Base-by-base conservation (phyloP, 1,139 yeast species). In the Suhomyces anneliseae region DNA sequence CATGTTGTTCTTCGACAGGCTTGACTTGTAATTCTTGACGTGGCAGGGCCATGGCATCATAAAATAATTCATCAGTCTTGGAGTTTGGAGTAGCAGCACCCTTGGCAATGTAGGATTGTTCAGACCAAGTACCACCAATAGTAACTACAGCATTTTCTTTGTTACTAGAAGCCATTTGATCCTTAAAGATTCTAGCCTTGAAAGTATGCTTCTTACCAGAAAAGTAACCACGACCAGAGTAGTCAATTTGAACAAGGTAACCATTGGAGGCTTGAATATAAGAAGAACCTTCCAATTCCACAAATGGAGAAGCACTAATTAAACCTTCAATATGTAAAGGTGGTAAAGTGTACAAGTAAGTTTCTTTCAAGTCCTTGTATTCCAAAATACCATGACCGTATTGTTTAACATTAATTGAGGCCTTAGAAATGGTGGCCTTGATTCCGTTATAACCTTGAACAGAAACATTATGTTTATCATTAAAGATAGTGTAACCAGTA, bases 261-360 rank as follows among this genome's bases (percentile, higher is more conserved):
- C 98, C 98, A 44, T 81, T 77, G 7, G 95, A 83, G 35, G 90
- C 77, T 67, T 88, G 95, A 60, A 93, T 89, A 62, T 74, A 83
- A 19, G 95, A 81, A 54, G 83, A 83, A 49, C 95, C 96, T 63
- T 92, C 97, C 53, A 93, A 78, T 66, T 88, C 96, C 37, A 87
- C 92, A 68, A 85, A 90, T 32, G 98, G 98, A 3, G 95, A 78
- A 6, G 96, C 97, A 53, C 87, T 84, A 51, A 92, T 71, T 51
- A 93, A 79, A 15, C 99, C 98, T 70, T 93, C 99, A 52, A 93
- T 85, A 66, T 92, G 98, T 57, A 93, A 77, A n/a, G 96, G 90
- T 10, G 99, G 99, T 57, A 92, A 76, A n/a, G 97, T 89, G 48
- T 90, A 75, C 59, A 89, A 72, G 66, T 85, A 93, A 9, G 79